phyloP scores from a whole-genome alignment of 106 monocot species.

The Dendrobium huoshanense region DNA sequence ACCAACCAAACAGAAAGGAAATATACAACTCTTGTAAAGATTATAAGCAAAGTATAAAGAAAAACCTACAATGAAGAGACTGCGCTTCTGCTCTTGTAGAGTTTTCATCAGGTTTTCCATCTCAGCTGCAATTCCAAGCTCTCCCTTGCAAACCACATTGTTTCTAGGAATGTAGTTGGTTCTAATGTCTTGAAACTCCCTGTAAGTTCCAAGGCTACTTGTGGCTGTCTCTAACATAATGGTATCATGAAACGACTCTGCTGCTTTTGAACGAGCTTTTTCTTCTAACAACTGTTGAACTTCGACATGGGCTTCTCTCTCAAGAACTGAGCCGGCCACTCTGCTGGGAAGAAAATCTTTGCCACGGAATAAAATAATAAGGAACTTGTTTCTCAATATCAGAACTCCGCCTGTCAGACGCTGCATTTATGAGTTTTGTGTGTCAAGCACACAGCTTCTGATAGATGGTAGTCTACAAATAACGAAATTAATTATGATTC shows the following conservation, averaged over 20 bases:
- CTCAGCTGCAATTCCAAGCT: conserved; percentile 51
- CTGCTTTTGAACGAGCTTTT: conserved; percentile 49
- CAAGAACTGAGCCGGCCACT: conserved; percentile 50
- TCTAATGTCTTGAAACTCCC: conserved; percentile 60
- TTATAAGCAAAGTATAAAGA: not conserved
- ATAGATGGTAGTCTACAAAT: not conserved
- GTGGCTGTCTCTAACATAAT: conserved; percentile 8
- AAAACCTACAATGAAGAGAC: conserved; percentile 58
- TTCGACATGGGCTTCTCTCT: conserved; percentile 53
- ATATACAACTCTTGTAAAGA: not conserved
- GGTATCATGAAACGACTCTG: conserved; percentile 8
- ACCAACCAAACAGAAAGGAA: not conserved
- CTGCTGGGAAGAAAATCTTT: conserved; percentile 75
- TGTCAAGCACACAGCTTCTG: conserved; percentile 35
- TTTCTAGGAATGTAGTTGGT: conserved; percentile 15
- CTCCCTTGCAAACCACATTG: conserved; percentile 8
- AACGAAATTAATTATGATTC: not conserved
- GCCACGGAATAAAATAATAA: conserved; percentile 85
- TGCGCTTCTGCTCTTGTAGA: conserved; percentile 51
- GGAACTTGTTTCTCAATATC: conserved; percentile 86
- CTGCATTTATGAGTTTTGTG: conserved; percentile 59
- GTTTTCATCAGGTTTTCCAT: conserved; percentile 54
- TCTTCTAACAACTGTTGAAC: conserved; percentile 63
- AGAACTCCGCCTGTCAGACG: conserved; percentile 85
- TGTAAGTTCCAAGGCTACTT: conserved; percentile 41